A percentile compares a stretch with the other conserved stretches of the same genome.
phyloP scores from a whole-genome alignment of 306 rosid genomes.

The Castanea sativa region DNA sequence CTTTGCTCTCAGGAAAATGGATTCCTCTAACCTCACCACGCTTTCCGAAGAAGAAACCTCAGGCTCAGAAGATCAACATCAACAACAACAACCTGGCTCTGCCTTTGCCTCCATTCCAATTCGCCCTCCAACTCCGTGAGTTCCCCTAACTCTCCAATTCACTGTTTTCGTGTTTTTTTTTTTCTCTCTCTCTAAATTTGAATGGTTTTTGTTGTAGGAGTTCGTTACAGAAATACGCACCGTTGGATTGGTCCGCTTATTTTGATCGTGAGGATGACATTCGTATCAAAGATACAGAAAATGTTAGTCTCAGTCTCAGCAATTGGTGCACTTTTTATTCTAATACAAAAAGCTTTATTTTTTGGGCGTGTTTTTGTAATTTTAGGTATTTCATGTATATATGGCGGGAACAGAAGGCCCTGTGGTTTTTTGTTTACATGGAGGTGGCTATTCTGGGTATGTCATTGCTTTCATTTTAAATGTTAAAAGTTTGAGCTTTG shows the following conservation, averaged over 20 bases:
- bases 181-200: not conserved
- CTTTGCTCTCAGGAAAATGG: conserved; percentile 13
- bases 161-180: not conserved
- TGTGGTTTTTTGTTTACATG: conserved; percentile 87
- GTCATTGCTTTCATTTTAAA: conserved; percentile 2
- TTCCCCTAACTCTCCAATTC: conserved; percentile 12
- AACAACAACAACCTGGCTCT: conserved; percentile 34
- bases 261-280: conserved; percentile 77
- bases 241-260: conserved; percentile 65
- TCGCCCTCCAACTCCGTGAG: conserved; percentile 76
- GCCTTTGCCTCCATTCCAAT: conserved; percentile 69
- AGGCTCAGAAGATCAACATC: conserved; percentile 27
- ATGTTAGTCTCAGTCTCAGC: conserved; percentile 52
- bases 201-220: conserved; percentile 35
- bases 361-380: conserved; percentile 8
- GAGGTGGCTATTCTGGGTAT: conserved; percentile 98
- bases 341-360: not conserved
- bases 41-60: conserved; percentile 53
- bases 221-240: conserved; percentile 56
- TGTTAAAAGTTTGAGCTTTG: not conserved
- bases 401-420: conserved; percentile 96
- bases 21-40: conserved; percentile 55
- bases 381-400: conserved; percentile 90
- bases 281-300: conserved; percentile 55
- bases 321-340: not conserved